A percentile compares a stretch with the other conserved stretches of the same genome.
Evolutionary conservation across 2,329 filamentous ascomycete species (phyloP).

Genomic region (Scedosporium apiospermum): DNA sequence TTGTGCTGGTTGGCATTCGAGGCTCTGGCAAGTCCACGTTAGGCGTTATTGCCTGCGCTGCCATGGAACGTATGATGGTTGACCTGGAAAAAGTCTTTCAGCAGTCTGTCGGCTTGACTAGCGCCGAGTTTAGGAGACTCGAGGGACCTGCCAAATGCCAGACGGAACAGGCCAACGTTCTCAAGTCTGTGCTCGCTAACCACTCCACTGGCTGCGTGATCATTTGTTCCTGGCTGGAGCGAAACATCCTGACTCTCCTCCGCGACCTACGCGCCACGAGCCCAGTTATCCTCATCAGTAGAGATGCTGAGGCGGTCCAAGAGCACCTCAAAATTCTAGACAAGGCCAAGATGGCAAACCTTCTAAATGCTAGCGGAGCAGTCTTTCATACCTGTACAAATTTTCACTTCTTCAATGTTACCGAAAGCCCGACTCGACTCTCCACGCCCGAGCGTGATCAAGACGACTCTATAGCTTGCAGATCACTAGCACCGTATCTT

Average conservation of each 20-base stretch:
- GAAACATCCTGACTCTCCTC: conserved; percentile 49
- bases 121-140: conserved; percentile 52
- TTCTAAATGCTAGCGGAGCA: conserved; percentile 46
- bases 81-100: conserved; percentile 62
- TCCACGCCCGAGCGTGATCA: conserved; percentile 7
- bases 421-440: conserved; percentile 36
- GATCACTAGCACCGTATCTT: conserved; percentile 47
- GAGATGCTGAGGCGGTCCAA: conserved; percentile 56
- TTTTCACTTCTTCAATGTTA: conserved; percentile 68
- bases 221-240: conserved; percentile 64
- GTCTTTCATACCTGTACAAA: conserved; percentile 61
- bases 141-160: conserved; percentile 56
- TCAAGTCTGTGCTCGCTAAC: conserved; percentile 49
- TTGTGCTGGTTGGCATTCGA: conserved; percentile 63
- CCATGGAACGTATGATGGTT: conserved; percentile 57
- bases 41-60: conserved; percentile 64
- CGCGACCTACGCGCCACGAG: conserved; percentile 53
- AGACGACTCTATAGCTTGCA: conserved; percentile 18
- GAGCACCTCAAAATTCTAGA: conserved; percentile 50
- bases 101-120: conserved; percentile 51
- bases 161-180: conserved; percentile 49
- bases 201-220: conserved; percentile 55
- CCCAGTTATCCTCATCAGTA: conserved; percentile 61
- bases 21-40: conserved; percentile 69
- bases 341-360: conserved; percentile 43